Conservation (phyloP, 441 rosid genomes). For the Populus tomentosa region DNA sequence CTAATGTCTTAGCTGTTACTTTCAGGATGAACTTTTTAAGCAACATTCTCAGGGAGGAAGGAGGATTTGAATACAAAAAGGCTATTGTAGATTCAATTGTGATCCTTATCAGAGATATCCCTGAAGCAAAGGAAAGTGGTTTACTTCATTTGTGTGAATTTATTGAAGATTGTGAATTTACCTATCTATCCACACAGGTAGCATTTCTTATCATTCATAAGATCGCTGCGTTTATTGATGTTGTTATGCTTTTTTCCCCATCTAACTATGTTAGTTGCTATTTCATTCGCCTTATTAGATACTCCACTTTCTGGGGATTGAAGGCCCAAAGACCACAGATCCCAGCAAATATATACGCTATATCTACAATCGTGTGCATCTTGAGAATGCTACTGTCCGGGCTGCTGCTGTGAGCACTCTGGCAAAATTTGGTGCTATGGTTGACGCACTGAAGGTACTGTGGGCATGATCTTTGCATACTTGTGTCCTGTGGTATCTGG, state of each 20-base stretch:
- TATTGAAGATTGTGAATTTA: conserved; percentile 99
- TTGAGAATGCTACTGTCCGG: conserved; percentile 95
- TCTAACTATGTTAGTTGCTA: conserved; percentile 3
- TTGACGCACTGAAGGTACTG: conserved; percentile 78
- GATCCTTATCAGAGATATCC: conserved; percentile 84
- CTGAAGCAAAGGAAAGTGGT: conserved; percentile 93
- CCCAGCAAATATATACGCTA: conserved; percentile 94
- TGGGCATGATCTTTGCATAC: background rate
- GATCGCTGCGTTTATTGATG: background rate
- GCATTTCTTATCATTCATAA: conserved; percentile 8
- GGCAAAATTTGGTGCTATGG: conserved; percentile 93
- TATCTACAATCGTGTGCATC: conserved; percentile 95
- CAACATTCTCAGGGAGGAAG: conserved; percentile 97
- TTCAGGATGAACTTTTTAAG: conserved; percentile 96
- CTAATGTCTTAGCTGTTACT: conserved; percentile 17
- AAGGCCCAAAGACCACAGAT: conserved; percentile 92
- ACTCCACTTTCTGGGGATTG: conserved; percentile 96
- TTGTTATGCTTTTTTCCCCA: background rate
- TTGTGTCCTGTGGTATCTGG: background rate
- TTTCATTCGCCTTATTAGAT: conserved; percentile 42
- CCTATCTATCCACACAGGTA: conserved; percentile 98
- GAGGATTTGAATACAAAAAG: conserved; percentile 94
- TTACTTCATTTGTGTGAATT: conserved; percentile 95
- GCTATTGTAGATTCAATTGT: conserved; percentile 96
- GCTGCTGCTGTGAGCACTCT: conserved; percentile 95